phyloP scores from a whole-genome alignment of 169 alveolate genomes.

The Plasmodium cynomolgi region DNA sequence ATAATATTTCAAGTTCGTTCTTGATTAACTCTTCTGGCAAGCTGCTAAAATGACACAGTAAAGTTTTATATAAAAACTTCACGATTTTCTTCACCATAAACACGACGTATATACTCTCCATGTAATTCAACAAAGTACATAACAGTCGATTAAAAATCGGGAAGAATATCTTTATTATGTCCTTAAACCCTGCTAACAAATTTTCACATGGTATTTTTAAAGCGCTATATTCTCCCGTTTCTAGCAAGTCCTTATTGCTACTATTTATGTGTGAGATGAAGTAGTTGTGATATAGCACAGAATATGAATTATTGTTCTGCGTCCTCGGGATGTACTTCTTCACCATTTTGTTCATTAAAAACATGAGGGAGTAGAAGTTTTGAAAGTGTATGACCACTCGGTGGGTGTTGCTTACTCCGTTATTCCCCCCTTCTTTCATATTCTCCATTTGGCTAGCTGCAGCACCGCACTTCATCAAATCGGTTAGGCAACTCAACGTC shows the following conservation, averaged over 20 bases:
- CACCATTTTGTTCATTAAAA: conserved; percentile 44
- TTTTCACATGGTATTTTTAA: conserved; percentile 71
- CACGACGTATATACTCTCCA: conserved; percentile 25
- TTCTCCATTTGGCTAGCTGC: conserved; percentile 7
- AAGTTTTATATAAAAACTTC: conserved; percentile 44
- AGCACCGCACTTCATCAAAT: background rate
- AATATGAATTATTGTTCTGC: background rate
- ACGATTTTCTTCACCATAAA: conserved; percentile 26
- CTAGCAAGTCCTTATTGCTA: conserved; percentile 42
- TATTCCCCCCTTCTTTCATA: background rate
- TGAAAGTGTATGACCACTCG: conserved; percentile 42
- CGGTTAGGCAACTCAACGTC: conserved; percentile 29
- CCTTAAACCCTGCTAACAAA: conserved; percentile 64
- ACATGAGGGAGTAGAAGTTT: conserved; percentile 43
- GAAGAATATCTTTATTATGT: conserved; percentile 47
- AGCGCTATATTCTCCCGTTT: conserved; percentile 25
- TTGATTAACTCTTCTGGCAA: conserved; percentile 42
- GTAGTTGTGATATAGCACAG: conserved; percentile 50
- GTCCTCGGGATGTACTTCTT: conserved; percentile 48
- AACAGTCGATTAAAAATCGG: conserved; percentile 38
- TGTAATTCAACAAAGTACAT: conserved; percentile 14
- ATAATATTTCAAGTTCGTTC: conserved; percentile 44
- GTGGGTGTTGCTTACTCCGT: background rate
- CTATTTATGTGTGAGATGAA: conserved; percentile 39
- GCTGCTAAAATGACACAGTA: conserved; percentile 32